phyloP scores from a whole-genome alignment of 1,284 basidiomycete genomes.

The Ustilago shanxiensis region DNA sequence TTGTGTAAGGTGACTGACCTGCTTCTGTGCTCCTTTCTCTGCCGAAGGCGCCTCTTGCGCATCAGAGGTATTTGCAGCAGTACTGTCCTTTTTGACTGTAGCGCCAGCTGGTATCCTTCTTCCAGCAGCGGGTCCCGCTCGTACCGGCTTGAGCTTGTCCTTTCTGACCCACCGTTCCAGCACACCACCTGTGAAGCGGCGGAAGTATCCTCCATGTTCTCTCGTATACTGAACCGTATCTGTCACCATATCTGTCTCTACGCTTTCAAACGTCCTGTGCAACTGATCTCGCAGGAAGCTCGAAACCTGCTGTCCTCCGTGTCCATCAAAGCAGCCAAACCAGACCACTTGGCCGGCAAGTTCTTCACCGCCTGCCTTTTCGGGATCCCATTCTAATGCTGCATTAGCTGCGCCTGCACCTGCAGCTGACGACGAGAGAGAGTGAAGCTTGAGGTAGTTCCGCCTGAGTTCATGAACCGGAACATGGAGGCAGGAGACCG shows the following conservation, averaged over 20 bases:
- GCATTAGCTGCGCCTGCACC: constrained; percentile 35
- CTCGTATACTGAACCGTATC: constrained; percentile 67
- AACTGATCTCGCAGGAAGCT: constrained; percentile 57
- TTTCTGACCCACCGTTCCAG: constrained; percentile 63
- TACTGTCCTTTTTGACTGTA: constrained; percentile 13
- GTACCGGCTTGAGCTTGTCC: constrained; percentile 52
- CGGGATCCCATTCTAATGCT: constrained; percentile 56
- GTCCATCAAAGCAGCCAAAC: constrained; percentile 68
- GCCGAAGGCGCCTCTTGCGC: neutral
- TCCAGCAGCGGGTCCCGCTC: constrained; percentile 42
- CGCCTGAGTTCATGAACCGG: constrained; percentile 52
- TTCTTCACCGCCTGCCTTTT: constrained; percentile 58
- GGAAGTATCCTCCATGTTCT: constrained; percentile 66
- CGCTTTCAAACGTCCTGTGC: constrained; percentile 63
- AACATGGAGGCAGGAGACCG: constrained; percentile 62
- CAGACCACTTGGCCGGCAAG: constrained; percentile 66
- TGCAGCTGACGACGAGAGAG: constrained; percentile 27
- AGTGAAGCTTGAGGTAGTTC: constrained; percentile 46
- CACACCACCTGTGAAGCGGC: constrained; percentile 62
- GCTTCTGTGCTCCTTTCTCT: constrained; percentile 1
- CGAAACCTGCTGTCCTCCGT: constrained; percentile 63
- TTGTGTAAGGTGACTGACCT: constrained; percentile 25
- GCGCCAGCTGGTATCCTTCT: constrained; percentile 20
- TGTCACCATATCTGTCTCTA: constrained; percentile 59
- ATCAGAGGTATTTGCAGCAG: neutral